Percentiles rank a stretch among this genome's conserved stretches.
Conservation (phyloP, 2,329 filamentous ascomycete species). For the Penicillium verrucosum region DNA sequence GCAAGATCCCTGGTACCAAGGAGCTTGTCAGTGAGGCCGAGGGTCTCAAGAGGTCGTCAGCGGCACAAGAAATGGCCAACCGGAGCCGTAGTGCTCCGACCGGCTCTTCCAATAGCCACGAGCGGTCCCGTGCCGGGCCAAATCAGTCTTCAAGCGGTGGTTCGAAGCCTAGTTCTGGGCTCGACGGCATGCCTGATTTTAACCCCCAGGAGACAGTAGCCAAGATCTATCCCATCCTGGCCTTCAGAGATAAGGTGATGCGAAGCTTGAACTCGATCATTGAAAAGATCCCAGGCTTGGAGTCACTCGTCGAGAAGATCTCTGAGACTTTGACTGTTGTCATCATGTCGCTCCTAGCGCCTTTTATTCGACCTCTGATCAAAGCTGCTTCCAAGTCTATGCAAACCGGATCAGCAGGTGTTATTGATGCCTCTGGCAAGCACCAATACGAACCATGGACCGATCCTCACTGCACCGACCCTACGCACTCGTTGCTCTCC, state of each 20-base stretch:
- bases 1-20: constrained; percentile 70
- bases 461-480: constrained; percentile 69
- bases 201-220: constrained; percentile 72
- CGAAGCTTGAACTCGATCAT: constrained; percentile 78
- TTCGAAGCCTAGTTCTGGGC: constrained; percentile 44
- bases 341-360: constrained; percentile 82
- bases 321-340: constrained; percentile 90
- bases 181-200: constrained; percentile 74
- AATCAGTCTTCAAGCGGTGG: constrained; percentile 43
- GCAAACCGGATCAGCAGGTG: constrained; percentile 77
- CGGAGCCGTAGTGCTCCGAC: constrained; percentile 33
- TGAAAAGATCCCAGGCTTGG: constrained; percentile 86
- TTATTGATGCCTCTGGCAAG: constrained; percentile 65
- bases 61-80: constrained; percentile 63
- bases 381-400: constrained; percentile 77
- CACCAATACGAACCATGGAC: constrained; percentile 79
- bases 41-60: constrained; percentile 58
- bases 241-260: constrained; percentile 92
- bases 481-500: constrained; percentile 77
- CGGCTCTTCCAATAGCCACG: constrained; percentile 22
- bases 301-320: constrained; percentile 87
- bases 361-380: constrained; percentile 90
- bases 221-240: constrained; percentile 90
- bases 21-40: constrained; percentile 66
- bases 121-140: constrained; percentile 33